Percentiles rank a stretch among this genome's conserved stretches.
These are phyloP conservation scores for Ceratonia siliqua DNA, from an alignment of 306 rosid species.

Conservation along the genomic window DNA sequence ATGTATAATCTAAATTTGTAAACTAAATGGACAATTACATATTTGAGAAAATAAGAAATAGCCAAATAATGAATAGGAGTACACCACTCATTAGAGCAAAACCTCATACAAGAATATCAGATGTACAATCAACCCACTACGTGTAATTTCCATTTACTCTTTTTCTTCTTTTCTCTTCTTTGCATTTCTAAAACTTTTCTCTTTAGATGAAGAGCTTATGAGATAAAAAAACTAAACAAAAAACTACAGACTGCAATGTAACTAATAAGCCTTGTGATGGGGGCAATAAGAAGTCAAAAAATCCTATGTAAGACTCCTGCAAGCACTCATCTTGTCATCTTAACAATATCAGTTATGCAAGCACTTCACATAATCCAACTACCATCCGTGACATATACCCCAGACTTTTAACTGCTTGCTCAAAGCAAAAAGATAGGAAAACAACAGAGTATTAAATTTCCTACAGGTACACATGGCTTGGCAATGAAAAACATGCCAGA, in stretches of 20 bases:
- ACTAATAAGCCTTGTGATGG: neutral
- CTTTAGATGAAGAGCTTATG: neutral
- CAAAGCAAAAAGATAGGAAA: neutral
- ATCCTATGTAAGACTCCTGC: slow-evolving; percentile 8
- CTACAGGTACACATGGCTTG: slow-evolving; percentile 10
- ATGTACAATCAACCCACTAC: neutral
- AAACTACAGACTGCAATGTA: slow-evolving; percentile 10
- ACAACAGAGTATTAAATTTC: slow-evolving; percentile 11
- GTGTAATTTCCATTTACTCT: neutral
- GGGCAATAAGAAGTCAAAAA: slow-evolving; percentile 8
- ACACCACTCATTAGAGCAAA: slow-evolving; percentile 15
- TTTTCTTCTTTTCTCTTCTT: neutral
- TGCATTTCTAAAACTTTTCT: neutral
- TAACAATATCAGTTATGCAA: slow-evolving; percentile 7
- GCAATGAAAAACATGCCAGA: slow-evolving; percentile 11
- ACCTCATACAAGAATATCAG: slow-evolving; percentile 14
- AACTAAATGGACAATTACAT: slow-evolving; percentile 27
- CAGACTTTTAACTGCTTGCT: neutral
- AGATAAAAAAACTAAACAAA: slow-evolving; percentile 11
- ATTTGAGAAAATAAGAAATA: neutral
- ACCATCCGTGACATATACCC: slow-evolving; percentile 2
- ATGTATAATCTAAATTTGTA: neutral
- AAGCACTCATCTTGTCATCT: neutral
- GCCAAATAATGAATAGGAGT: slow-evolving; percentile 11
- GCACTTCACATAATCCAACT: slow-evolving; percentile 14